A percentile compares a stretch with the other conserved stretches of the same genome.
Evolutionary conservation across 805 yeast species (phyloP).

Genomic region (Kodamaea restingae): DNA sequence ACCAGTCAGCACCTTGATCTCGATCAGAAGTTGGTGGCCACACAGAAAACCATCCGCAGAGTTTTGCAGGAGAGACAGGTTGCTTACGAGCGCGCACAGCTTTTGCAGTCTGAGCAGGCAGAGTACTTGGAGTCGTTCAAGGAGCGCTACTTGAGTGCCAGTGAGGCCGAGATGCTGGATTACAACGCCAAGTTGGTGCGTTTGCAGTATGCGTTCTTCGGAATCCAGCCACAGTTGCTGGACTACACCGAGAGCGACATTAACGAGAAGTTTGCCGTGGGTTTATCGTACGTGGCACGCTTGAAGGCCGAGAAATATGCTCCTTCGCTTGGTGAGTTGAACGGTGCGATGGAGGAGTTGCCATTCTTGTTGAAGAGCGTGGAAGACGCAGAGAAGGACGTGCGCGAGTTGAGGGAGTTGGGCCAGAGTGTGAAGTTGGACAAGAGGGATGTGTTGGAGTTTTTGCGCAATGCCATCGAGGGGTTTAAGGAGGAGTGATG

Average conservation of each 20-base stretch:
- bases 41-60: slow-evolving; percentile 63
- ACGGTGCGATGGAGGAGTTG: slow-evolving; percentile 38
- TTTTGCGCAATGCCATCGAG: slow-evolving; percentile 30
- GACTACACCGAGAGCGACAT: slow-evolving; percentile 54
- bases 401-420: slow-evolving; percentile 46
- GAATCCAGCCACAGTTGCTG: slow-evolving; percentile 68
- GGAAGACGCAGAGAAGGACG: slow-evolving; percentile 42
- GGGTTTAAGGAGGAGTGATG: not conserved
- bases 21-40: slow-evolving; percentile 33
- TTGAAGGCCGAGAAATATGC: slow-evolving; percentile 49
- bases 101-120: slow-evolving; percentile 41
- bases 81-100: slow-evolving; percentile 58
- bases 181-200: slow-evolving; percentile 70
- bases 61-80: slow-evolving; percentile 83
- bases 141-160: slow-evolving; percentile 50
- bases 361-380: slow-evolving; percentile 35
- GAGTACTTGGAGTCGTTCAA: slow-evolving; percentile 56
- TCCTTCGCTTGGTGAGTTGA: slow-evolving; percentile 28
- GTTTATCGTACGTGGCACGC: slow-evolving; percentile 65
- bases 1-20: slow-evolving; percentile 39
- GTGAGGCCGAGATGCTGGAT: slow-evolving; percentile 45
- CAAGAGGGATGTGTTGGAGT: slow-evolving; percentile 39
- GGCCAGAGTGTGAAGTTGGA: slow-evolving; percentile 26
- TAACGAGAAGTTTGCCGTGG: slow-evolving; percentile 48
- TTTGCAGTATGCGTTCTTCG: slow-evolving; percentile 76